Evolutionary conservation across 228 moss, liverwort and hornwort genomes (phyloP), one percentile per base, ranked within the genome.

Genomic region (Sphagnum fallax): DNA sequence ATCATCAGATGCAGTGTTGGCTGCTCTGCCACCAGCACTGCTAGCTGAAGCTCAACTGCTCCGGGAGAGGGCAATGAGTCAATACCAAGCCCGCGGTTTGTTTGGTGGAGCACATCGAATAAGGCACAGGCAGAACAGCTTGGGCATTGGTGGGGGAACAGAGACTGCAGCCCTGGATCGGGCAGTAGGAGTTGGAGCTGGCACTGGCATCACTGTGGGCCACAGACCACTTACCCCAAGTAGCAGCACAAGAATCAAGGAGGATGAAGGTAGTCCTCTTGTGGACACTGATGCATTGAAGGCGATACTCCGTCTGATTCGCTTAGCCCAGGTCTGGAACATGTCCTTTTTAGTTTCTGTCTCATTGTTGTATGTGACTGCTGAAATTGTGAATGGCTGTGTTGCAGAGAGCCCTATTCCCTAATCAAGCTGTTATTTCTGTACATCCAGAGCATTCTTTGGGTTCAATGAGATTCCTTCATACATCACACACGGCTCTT

Each of bases 61-160:
- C n/a, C 89, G 93, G 3, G 97, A 98, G 77, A 81, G 97, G 77
- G 93, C 93, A 66, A 88, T 93, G 93, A 93, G 80, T 76, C 97
- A 91, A 73, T 98, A 91, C 76, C 97, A 98, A 69, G 90, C 90
- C 48, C 67, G 97, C 64, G 90, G 97, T 68, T 79, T 91, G 6
- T 98, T 93, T 76, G 97, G 93, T 71, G 90, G 85, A 67, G 83
- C 87, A 52, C 90, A 98, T 79, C 90, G 93, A 55, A 85, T 91
- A 50, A 76, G 89, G 51, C 91, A 76, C 48, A 78, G 93, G 67
- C 89, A 90, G 63, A 93, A 89, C 62, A 88, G 77, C 59, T 76
- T 93, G 55, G 90, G 91, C 32, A 83, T 83, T 71, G 83, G 68
- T 6, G 63, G 70, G 15, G 80, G 91, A 60, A 70, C 71, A 73